Percentiles rank a stretch among this genome's conserved stretches.
Evolutionary conservation across 805 yeast genomes (phyloP).

Genomic region (Lipomyces orientalis): DNA sequence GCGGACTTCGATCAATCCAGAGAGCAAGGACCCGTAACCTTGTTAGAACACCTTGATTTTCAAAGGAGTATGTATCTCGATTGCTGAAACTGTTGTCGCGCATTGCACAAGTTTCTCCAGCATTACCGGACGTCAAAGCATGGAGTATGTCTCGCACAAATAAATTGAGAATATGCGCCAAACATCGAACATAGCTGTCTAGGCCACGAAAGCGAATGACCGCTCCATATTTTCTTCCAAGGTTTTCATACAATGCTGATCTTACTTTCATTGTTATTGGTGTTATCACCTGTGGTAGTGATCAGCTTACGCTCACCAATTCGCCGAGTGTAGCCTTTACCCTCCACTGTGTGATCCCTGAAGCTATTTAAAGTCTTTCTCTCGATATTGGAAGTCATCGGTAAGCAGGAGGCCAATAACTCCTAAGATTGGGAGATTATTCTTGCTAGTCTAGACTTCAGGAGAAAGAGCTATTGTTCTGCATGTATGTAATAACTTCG

Average conservation of each 20-base stretch:
- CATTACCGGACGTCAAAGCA: background rate
- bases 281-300: too few species aligned
- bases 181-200: conserved; percentile 1
- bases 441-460: conserved; percentile 1
- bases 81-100: too few species aligned
- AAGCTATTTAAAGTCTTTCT: conserved; percentile 5
- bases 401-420: conserved; percentile 2
- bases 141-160: background rate
- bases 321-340: background rate
- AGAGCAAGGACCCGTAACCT: background rate
- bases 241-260: too few species aligned
- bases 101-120: background rate
- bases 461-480: conserved; percentile 8
- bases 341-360: conserved; percentile 5
- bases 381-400: conserved; percentile 8
- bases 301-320: background rate
- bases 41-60: too few species aligned
- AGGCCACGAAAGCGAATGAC: background rate
- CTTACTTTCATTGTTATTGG: too few species aligned
- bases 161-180: background rate
- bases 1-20: background rate
- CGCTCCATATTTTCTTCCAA: too few species aligned
- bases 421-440: conserved; percentile 5
- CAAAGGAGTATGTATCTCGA: too few species aligned
- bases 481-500: background rate